These are phyloP conservation scores for Ilyonectria robusta DNA, from an alignment of 2,329 filamentous ascomycete genomes.

Conservation along the genomic window DNA sequence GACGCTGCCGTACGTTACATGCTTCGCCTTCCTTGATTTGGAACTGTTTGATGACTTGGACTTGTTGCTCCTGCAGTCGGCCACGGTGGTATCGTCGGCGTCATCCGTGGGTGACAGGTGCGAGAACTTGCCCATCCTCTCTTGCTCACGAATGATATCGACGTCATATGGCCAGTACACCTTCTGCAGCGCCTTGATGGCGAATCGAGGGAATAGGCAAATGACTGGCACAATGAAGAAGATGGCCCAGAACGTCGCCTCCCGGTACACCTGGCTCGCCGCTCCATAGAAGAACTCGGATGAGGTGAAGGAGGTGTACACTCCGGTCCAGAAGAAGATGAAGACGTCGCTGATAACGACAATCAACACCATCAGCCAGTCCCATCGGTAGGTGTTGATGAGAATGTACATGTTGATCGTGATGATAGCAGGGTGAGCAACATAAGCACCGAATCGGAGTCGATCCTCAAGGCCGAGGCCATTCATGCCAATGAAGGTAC, in stretches of 20 bases:
- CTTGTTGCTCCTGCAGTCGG: conserved; percentile 52
- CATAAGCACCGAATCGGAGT: conserved; percentile 87
- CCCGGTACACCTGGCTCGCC: conserved; percentile 82
- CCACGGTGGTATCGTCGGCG: conserved; percentile 55
- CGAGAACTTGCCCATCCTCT: conserved; percentile 85
- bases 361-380: conserved; percentile 93
- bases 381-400: conserved; percentile 97
- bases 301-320: conserved; percentile 74
- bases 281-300: conserved; percentile 79
- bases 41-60: conserved; percentile 73
- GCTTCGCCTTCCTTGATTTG: conserved; percentile 64
- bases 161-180: conserved; percentile 94
- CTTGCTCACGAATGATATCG: conserved; percentile 95
- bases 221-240: conserved; percentile 84
- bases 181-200: conserved; percentile 90
- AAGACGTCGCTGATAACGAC: conserved; percentile 86
- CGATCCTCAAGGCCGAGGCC: conserved; percentile 85
- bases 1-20: conserved; percentile 73
- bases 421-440: conserved; percentile 86
- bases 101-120: conserved; percentile 67
- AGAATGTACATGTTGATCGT: conserved; percentile 95
- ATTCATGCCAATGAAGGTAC: conserved; percentile 77
- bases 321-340: conserved; percentile 95
- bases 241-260: conserved; percentile 89
- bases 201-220: conserved; percentile 89